phyloP scores from a whole-genome alignment of 371 early-diverging fungal genomes.

The Dichotomocladium elegans region DNA sequence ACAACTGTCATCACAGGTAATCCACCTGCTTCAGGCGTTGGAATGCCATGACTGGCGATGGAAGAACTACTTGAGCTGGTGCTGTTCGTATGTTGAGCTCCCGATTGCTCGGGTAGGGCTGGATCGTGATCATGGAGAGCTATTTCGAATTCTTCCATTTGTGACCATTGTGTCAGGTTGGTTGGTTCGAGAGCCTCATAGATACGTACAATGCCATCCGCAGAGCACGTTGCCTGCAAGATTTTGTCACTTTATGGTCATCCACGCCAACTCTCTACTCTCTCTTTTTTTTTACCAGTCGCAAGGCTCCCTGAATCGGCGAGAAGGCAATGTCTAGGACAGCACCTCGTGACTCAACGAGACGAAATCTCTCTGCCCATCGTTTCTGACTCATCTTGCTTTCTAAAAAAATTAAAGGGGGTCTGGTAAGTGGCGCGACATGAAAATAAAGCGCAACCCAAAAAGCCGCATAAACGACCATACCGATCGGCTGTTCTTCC shows the following conservation, averaged over 20 bases:
- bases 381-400: constrained; percentile 62
- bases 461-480: too few relatives aligned
- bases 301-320: constrained; percentile 71
- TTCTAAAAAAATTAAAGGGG: constrained; percentile 27
- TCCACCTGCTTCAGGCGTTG: constrained; percentile 21
- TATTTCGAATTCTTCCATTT: constrained; percentile 67
- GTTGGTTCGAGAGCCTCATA: constrained; percentile 88
- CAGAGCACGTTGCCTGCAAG: constrained; percentile 73
- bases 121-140: constrained; percentile 5
- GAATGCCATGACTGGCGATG: constrained; percentile 27
- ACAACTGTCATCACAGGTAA: constrained; percentile 7
- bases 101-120: constrained; percentile 4
- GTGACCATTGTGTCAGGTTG: constrained; percentile 78
- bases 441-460: too few relatives aligned
- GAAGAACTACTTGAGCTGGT: constrained; percentile 35
- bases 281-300: constrained; percentile 48
- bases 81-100: constrained; percentile 30
- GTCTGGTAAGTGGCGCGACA: too few relatives aligned
- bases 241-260: neutral
- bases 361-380: constrained; percentile 65
- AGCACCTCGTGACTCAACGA: constrained; percentile 71
- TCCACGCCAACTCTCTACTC: too few relatives aligned
- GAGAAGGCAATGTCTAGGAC: constrained; percentile 90
- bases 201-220: constrained; percentile 86
- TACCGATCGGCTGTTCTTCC: constrained; percentile 83